Conservation (phyloP, 495 filamentous ascomycete genomes). For the Beverwykella pulmonaria region DNA sequence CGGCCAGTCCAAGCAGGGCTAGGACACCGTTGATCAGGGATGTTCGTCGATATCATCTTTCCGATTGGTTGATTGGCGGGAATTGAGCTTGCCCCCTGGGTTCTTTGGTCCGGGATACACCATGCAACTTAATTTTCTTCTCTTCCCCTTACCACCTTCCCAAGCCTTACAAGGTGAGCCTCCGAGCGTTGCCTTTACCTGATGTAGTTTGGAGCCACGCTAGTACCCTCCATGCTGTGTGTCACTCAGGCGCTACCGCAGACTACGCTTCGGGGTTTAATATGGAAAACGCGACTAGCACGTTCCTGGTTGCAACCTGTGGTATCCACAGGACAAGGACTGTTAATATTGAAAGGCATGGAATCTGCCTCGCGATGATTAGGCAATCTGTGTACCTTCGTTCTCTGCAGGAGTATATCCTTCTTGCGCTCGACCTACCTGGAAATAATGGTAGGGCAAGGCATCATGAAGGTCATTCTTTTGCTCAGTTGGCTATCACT, state of each 20-base stretch:
- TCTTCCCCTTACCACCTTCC: neutral
- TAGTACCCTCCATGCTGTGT: neutral
- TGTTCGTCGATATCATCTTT: neutral
- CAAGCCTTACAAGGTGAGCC: slow-evolving; percentile 1
- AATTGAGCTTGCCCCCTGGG: neutral
- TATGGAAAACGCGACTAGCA: slow-evolving; percentile 3
- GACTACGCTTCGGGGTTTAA: neutral
- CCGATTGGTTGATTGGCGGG: neutral
- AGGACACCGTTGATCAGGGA: neutral
- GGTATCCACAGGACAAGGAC: neutral
- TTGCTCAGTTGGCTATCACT: slow-evolving; percentile 12
- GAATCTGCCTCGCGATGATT: neutral
- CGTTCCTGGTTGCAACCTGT: neutral
- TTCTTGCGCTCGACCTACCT: slow-evolving; percentile 5
- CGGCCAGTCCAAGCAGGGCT: neutral
- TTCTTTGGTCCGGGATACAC: neutral
- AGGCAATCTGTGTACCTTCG: neutral
- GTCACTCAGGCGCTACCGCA: slow-evolving; percentile 1
- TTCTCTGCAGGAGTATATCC: neutral
- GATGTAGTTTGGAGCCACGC: neutral
- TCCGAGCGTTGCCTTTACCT: neutral
- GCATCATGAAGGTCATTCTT: slow-evolving; percentile 19
- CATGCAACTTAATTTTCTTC: neutral
- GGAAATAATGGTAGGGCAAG: slow-evolving; percentile 10
- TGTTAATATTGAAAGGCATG: slow-evolving; percentile 7